phyloP scores from a whole-genome alignment of 305 asterid genomes.

The Plantago coronopus region DNA sequence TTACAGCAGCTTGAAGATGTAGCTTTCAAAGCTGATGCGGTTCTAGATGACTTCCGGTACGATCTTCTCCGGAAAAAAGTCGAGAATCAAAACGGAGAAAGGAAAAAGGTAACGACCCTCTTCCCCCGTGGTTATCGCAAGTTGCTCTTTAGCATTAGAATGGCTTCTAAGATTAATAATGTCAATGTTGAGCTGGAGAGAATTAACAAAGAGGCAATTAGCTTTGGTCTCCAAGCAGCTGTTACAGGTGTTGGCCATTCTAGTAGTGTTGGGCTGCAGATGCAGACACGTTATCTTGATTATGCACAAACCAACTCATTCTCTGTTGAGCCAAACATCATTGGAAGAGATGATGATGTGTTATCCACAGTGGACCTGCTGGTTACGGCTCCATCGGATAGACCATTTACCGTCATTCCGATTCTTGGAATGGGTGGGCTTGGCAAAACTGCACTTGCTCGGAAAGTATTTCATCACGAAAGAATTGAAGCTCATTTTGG shows the following conservation, averaged over 20 bases:
- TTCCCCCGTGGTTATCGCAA: neutral
- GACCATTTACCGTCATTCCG: slow-evolving; percentile 17
- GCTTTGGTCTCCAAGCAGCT: slow-evolving; percentile 11
- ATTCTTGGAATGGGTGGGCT: slow-evolving; percentile 37
- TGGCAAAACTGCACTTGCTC: slow-evolving; percentile 40
- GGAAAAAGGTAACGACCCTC: neutral
- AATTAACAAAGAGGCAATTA: slow-evolving; percentile 2
- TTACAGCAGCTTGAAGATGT: slow-evolving; percentile 19
- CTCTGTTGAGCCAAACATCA: slow-evolving; percentile 13
- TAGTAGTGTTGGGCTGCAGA: neutral
- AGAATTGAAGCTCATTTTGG: slow-evolving; percentile 8
- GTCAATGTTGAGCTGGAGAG: slow-evolving; percentile 17
- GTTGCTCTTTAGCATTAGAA: neutral
- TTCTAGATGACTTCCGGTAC: slow-evolving; percentile 25
- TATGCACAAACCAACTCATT: slow-evolving; percentile 14
- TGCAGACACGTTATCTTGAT: neutral
- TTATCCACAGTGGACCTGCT: slow-evolving; percentile 12
- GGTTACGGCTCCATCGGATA: neutral
- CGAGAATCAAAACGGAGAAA: neutral
- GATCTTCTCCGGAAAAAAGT: neutral
- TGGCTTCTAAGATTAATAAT: slow-evolving; percentile 22
- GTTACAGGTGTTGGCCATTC: neutral
- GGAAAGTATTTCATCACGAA: slow-evolving; percentile 19
- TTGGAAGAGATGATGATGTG: slow-evolving; percentile 25
- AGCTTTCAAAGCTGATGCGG: slow-evolving; percentile 18